Percentiles rank a stretch among this genome's conserved stretches.
Evolutionary conservation across 2,329 filamentous ascomycete genomes (phyloP).

Genomic region (Ceratocystis ficicola): DNA sequence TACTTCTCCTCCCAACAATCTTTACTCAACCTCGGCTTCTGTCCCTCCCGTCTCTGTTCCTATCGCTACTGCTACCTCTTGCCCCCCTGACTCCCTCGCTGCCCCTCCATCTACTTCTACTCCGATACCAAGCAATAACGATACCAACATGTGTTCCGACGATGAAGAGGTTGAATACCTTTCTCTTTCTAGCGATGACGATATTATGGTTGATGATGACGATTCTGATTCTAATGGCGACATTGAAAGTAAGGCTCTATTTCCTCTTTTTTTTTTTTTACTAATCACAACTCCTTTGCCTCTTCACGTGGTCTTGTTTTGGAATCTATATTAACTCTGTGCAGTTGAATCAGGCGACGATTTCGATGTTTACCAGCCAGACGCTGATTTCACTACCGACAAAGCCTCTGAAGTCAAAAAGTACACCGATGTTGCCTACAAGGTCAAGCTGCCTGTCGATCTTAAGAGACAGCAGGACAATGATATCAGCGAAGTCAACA

Average conservation of each 20-base stretch:
- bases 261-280: background rate
- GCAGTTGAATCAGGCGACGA: conserved; percentile 21
- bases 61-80: conserved; percentile 28
- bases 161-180: conserved; percentile 70
- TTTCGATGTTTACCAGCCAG: conserved; percentile 17
- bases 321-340: background rate
- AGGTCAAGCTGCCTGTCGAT: conserved; percentile 64
- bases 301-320: background rate
- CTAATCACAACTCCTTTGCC: background rate
- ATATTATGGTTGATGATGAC: conserved; percentile 51
- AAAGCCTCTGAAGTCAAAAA: conserved; percentile 52
- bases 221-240: conserved; percentile 17
- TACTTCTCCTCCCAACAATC: background rate
- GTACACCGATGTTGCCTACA: conserved; percentile 69
- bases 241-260: conserved; percentile 5
- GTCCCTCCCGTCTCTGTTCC: background rate
- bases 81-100: conserved; percentile 42
- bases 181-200: conserved; percentile 56
- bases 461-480: conserved; percentile 76
- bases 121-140: conserved; percentile 29
- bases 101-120: conserved; percentile 30
- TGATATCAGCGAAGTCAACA: conserved; percentile 80
- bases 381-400: conserved; percentile 25
- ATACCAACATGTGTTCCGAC: conserved; percentile 74
- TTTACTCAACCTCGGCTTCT: background rate